Evolutionary conservation across 1,284 basidiomycete genomes (phyloP), one percentile per base, ranked within the genome.

Genomic region (Inonotus hispidus): DNA sequence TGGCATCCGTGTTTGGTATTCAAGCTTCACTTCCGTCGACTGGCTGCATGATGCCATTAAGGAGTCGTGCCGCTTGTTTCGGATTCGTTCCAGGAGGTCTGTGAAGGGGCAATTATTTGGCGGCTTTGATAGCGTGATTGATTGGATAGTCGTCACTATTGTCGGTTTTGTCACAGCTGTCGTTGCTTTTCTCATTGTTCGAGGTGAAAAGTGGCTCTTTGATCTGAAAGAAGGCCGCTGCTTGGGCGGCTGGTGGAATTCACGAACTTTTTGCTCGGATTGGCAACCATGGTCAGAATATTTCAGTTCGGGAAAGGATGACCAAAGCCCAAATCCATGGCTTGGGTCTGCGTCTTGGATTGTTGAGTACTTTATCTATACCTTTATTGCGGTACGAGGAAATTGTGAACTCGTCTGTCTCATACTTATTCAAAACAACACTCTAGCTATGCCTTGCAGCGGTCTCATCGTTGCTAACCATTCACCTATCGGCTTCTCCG

Each of bases 31-130:
- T 1, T 88, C 87, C 43, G 85, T 92, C 63, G 93, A 95, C 72
- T 95, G 93, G 93, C 78, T 96, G 55, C 93, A 96, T 69, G 93
- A 96, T 74, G 83, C 90, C 38, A 94, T 95, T 77, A 94, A 95
- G 72, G 92, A 95, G 68, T 92, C 92, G 0, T 82, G 84, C 1
- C 87, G 93, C 23, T 86, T 90, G 62, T 82, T 87, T 29, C 82
- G 84, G 49, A 75, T 95, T 19, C 78, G 85, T 56, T 82, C 77
- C 53, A 80, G 83, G 56, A 85, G 81, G 64, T 92, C 92, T 0
- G 23, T 89, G 29, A 83, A 92, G 16, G 92, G 94, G 1, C 80
- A 79, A 47, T 65, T 92, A 38, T 76, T 80, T n/a, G 84, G 92
- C 55, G 75, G 79, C 5, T 79, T 90, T 69, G 96, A 99, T 75